Evolutionary conservation across 2,329 filamentous ascomycete genomes (phyloP).

Genomic region (Verticillium zaregamsianum): DNA sequence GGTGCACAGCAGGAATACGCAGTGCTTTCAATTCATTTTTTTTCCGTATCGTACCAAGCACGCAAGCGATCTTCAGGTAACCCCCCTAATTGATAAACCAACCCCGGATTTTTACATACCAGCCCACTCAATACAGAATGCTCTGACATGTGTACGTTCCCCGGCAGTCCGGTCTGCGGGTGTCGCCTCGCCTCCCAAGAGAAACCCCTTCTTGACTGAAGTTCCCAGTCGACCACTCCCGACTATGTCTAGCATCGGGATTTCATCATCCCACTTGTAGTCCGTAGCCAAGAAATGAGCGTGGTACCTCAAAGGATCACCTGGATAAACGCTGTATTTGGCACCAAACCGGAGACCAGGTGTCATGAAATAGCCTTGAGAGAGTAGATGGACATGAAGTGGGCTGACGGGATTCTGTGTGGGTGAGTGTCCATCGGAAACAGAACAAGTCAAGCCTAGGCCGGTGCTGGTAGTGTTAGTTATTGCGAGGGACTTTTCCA

Average conservation of each 20-base stretch:
- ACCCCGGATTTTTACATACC: conserved; percentile 61
- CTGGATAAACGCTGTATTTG: conserved; percentile 91
- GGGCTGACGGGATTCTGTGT: conserved; percentile 33
- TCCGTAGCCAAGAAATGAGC: conserved; percentile 89
- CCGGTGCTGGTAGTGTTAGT: conserved; percentile 31
- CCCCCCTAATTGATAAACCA: too few species aligned
- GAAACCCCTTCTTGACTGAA: conserved; percentile 91
- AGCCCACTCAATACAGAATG: conserved; percentile 90
- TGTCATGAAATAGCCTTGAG: conserved; percentile 77
- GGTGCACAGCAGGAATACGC: neutral
- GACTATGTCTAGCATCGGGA: conserved; percentile 80
- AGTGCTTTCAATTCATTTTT: too few species aligned
- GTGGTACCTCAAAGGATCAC: conserved; percentile 91
- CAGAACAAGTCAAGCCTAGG: conserved; percentile 16
- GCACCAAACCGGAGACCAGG: conserved; percentile 93
- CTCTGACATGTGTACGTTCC: conserved; percentile 45
- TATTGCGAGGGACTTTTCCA: conserved; percentile 19
- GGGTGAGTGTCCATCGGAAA: conserved; percentile 1
- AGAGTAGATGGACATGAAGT: conserved; percentile 76
- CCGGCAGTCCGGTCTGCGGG: conserved; percentile 25
- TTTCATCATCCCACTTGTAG: conserved; percentile 81
- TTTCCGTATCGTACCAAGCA: too few species aligned
- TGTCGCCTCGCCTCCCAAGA: conserved; percentile 68
- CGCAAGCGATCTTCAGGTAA: too few species aligned
- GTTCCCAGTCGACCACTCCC: conserved; percentile 85